phyloP scores from a whole-genome alignment of 352 stramenopile species.

The Globisporangium paroecandrum region DNA sequence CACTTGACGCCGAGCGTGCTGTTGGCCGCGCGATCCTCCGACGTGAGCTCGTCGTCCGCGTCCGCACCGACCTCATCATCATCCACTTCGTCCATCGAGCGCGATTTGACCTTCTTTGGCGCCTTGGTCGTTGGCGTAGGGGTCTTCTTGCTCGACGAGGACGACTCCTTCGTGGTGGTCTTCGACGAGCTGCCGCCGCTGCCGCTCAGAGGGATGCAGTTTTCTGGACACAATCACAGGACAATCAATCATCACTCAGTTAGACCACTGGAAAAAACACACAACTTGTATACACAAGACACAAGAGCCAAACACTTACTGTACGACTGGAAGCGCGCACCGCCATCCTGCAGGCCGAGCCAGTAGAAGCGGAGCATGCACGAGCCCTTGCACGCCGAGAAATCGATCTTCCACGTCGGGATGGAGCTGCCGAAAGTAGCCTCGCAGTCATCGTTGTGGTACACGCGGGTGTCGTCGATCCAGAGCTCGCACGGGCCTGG shows the following conservation, averaged over 20 bases:
- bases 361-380: conserved; percentile 48
- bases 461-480: conserved; percentile 37
- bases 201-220: background rate
- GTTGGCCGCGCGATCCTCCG: background rate
- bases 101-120: background rate
- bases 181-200: background rate
- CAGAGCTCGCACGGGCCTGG: conserved; percentile 42
- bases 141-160: background rate
- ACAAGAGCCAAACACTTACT: conserved; percentile 21
- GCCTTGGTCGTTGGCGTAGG: background rate
- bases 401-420: conserved; percentile 29
- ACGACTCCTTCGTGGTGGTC: background rate
- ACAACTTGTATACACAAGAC: background rate
- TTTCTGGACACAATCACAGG: background rate
- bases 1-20: background rate
- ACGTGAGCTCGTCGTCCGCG: background rate
- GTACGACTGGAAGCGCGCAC: conserved; percentile 37
- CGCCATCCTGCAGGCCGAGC: conserved; percentile 34
- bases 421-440: conserved; percentile 21
- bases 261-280: background rate
- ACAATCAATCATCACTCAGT: background rate
- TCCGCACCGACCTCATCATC: background rate
- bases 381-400: conserved; percentile 30
- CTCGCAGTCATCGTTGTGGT: conserved; percentile 37
- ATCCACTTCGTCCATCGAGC: conserved; percentile 2